Conservation (phyloP, 306 rosid genomes). For the Quercus cerris region DNA sequence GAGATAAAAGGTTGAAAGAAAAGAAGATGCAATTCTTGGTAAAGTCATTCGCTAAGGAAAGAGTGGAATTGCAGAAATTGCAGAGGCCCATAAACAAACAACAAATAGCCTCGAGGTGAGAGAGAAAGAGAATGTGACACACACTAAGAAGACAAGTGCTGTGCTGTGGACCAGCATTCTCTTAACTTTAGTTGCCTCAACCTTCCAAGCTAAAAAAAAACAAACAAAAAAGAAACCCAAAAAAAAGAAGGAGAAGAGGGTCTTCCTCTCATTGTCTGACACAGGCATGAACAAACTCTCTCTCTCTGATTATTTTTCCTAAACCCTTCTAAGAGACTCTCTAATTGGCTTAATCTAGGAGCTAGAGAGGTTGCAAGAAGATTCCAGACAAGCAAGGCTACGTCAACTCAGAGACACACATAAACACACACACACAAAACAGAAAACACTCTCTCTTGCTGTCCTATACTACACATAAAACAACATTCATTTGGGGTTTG, state of each 20-base stretch:
- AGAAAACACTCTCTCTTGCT: neutral
- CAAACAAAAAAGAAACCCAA: neutral
- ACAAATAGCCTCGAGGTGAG: slow-evolving; percentile 12
- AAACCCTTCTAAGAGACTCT: slow-evolving; percentile 3
- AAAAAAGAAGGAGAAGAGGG: neutral
- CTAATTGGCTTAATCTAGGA: neutral
- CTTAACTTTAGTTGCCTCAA: slow-evolving; percentile 33
- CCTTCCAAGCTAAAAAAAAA: slow-evolving; percentile 1
- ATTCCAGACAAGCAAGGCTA: slow-evolving; percentile 26
- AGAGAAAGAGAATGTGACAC: slow-evolving; percentile 53
- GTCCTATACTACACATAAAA: slow-evolving; percentile 15
- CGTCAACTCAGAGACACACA: slow-evolving; percentile 10
- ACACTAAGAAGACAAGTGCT: slow-evolving; percentile 34
- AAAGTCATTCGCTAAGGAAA: neutral
- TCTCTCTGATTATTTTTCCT: slow-evolving; percentile 4
- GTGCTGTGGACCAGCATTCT: slow-evolving; percentile 55
- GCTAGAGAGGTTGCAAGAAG: slow-evolving; percentile 38
- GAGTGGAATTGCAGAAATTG: slow-evolving; percentile 35
- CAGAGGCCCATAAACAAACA: slow-evolving; percentile 38
- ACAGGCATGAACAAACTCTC: neutral
- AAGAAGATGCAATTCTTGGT: slow-evolving; percentile 15
- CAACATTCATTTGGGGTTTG: slow-evolving; percentile 29
- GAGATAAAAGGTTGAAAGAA: neutral
- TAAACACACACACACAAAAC: neutral
- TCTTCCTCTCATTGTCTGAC: neutral